Evolutionary conservation across 2,329 filamentous ascomycete genomes (phyloP).

Genomic region (Venturia effusa): DNA sequence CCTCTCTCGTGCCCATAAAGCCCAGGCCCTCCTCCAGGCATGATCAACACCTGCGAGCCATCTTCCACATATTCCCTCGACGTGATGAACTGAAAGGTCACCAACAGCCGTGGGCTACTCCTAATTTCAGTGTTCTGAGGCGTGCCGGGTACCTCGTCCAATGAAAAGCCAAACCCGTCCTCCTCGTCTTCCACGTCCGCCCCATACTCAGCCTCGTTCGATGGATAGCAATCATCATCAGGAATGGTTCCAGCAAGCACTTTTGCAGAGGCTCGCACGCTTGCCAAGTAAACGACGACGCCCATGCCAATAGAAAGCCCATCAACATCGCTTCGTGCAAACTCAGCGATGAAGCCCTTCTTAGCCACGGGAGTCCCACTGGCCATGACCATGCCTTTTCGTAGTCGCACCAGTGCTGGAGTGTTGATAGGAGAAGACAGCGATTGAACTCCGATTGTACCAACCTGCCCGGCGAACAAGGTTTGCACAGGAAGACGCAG

Average conservation of each 20-base stretch:
- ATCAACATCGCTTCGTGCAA: constrained; percentile 51
- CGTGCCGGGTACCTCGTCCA: neutral
- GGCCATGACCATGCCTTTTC: constrained; percentile 72
- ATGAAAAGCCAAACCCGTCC: neutral
- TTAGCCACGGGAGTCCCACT: constrained; percentile 43
- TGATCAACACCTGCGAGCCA: constrained; percentile 57
- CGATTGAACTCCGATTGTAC: constrained; percentile 47
- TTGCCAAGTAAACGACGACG: constrained; percentile 78
- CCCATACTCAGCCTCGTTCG: constrained; percentile 13
- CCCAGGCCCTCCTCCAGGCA: constrained; percentile 59
- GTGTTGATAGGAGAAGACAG: constrained; percentile 26
- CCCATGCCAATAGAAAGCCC: constrained; percentile 55
- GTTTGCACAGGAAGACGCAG: constrained; percentile 70
- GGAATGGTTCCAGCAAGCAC: constrained; percentile 42
- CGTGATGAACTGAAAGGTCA: constrained; percentile 58
- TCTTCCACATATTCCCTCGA: constrained; percentile 64
- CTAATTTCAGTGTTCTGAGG: neutral
- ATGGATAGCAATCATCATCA: constrained; percentile 11
- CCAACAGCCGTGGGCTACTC: constrained; percentile 30
- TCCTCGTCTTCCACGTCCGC: constrained; percentile 14
- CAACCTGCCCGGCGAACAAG: constrained; percentile 72
- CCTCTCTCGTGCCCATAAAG: constrained; percentile 41
- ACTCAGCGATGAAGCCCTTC: constrained; percentile 49
- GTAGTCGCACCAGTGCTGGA: constrained; percentile 30
- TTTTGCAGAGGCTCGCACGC: constrained; percentile 70